Conservation (phyloP, 2,329 filamentous ascomycete species). For the Xylariaceae sp. region DNA sequence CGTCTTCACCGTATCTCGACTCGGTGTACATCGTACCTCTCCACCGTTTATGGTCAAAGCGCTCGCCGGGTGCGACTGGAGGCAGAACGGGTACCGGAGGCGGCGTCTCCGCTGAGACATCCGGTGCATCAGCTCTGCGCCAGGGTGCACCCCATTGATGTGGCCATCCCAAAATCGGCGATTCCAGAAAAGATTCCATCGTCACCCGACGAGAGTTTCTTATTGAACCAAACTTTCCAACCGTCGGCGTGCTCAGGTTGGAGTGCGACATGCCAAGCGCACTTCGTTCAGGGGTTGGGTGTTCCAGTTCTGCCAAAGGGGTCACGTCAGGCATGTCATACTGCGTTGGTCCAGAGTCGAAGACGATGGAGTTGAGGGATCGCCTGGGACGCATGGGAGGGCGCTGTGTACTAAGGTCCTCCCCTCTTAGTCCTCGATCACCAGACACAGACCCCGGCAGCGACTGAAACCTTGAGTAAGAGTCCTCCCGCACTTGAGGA, state of each 20-base stretch:
- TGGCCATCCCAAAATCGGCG: conserved; percentile 12
- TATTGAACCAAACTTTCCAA: conserved; percentile 13
- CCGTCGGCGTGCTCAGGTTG: conserved; percentile 11
- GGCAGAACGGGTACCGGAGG: conserved; percentile 14
- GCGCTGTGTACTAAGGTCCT: not conserved
- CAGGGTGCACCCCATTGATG: not conserved
- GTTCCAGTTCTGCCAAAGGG: not conserved
- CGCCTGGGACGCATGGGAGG: conserved; percentile 14
- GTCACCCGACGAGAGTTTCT: not conserved
- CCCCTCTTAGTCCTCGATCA: not conserved
- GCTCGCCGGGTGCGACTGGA: conserved; percentile 17
- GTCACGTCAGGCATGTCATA: not conserved
- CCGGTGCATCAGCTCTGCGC: not conserved
- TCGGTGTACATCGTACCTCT: conserved; percentile 12
- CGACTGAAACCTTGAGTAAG: not conserved
- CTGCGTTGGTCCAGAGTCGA: not conserved
- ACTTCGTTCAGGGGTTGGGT: not conserved
- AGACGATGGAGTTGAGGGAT: conserved; percentile 17
- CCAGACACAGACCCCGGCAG: not conserved
- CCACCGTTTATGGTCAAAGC: conserved; percentile 13
- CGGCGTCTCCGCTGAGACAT: not conserved
- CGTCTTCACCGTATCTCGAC: not conserved
- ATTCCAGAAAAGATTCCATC: not conserved
- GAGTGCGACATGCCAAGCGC: conserved; percentile 6
- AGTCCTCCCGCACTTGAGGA: not conserved